Evolutionary conservation across 305 asterid genomes (phyloP), one percentile per base, ranked within the genome.

Genomic region (Ilex paraguariensis): DNA sequence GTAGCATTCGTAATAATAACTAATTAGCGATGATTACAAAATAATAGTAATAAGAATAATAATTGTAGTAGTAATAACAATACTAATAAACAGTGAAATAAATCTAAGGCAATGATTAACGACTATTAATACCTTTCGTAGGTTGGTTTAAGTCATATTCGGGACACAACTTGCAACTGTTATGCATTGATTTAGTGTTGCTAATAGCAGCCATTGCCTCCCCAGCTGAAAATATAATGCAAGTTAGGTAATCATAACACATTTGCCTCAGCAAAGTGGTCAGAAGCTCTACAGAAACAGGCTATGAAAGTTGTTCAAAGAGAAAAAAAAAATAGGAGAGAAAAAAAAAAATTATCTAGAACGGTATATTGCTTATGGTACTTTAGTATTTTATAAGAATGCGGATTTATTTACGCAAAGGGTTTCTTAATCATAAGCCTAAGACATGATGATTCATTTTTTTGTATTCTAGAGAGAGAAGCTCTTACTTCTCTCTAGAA

Each of bases 361-460:
- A 66, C 45, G 2, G 51, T 63, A 72, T 87, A 91, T 7, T 66
- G 82, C 70, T 85, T 91, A 57, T 83, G 82, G 69, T 88, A 76
- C 78, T 76, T 84, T 42, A 90, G 87, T 28, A 81, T 71, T 77
- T 75, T 70, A 21, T 21, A 21, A 21, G 2, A 21, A 21, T 2
- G 1, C 28, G 1, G 28, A 21, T 21, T 21, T 21, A 21, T 21
- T 21, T 21, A 0, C 1, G 1, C 2, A 21, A 21, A 21, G 28
- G 1, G 28, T 21, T 21, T 21, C 28, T 21, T 21, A 0, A 21
- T 21, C 28, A 21, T 0, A 21, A 21, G 28, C 28, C 28, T 21
- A n/a, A n/a, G n/a, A n/a, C n/a, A n/a, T n/a, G n/a, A n/a, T n/a
- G n/a, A n/a, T n/a, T n/a, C n/a, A n/a, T n/a, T n/a, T n/a, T n/a